These are phyloP conservation scores for Xylaria telfairii DNA, from an alignment of 495 filamentous ascomycete species.

Conservation along the genomic window DNA sequence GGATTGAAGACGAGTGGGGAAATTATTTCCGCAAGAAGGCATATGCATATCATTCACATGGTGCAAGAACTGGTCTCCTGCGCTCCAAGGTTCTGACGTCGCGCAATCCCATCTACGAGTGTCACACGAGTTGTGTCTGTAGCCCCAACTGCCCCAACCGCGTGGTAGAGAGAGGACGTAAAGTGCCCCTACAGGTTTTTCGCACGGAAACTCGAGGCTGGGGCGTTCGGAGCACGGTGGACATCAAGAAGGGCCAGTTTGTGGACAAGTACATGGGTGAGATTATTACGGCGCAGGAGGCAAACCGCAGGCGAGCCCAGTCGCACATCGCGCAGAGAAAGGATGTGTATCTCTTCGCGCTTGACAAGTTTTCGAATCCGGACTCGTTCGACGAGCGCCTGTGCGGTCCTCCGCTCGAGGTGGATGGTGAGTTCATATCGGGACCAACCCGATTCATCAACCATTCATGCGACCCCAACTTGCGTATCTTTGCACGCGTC, in stretches of 20 bases:
- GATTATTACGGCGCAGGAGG: slow-evolving; percentile 74
- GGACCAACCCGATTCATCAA: slow-evolving; percentile 75
- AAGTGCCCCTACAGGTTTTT: slow-evolving; percentile 81
- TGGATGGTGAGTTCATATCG: slow-evolving; percentile 62
- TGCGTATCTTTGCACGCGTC: slow-evolving; percentile 82
- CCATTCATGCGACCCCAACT: slow-evolving; percentile 75
- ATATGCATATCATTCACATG: slow-evolving; percentile 53
- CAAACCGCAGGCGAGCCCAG: slow-evolving; percentile 65
- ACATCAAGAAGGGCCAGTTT: slow-evolving; percentile 79
- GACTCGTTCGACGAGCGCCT: slow-evolving; percentile 52
- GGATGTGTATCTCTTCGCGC: slow-evolving; percentile 78
- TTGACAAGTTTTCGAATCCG: slow-evolving; percentile 76
- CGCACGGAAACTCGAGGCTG: slow-evolving; percentile 78
- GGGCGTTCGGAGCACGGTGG: slow-evolving; percentile 74
- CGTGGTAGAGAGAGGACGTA: slow-evolving; percentile 79
- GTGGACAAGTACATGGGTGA: slow-evolving; percentile 91
- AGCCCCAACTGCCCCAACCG: slow-evolving; percentile 72
- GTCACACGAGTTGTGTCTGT: slow-evolving; percentile 75
- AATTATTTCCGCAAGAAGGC: slow-evolving; percentile 35
- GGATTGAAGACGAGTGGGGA: slow-evolving; percentile 16
- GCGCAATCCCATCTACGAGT: slow-evolving; percentile 80
- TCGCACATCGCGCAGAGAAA: slow-evolving; percentile 54
- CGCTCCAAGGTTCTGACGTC: slow-evolving; percentile 55
- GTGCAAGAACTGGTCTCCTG: slow-evolving; percentile 49
- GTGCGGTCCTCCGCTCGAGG: slow-evolving; percentile 51